phyloP scores from a whole-genome alignment of 1,284 basidiomycete species.

The Rhodotorula sp. region DNA sequence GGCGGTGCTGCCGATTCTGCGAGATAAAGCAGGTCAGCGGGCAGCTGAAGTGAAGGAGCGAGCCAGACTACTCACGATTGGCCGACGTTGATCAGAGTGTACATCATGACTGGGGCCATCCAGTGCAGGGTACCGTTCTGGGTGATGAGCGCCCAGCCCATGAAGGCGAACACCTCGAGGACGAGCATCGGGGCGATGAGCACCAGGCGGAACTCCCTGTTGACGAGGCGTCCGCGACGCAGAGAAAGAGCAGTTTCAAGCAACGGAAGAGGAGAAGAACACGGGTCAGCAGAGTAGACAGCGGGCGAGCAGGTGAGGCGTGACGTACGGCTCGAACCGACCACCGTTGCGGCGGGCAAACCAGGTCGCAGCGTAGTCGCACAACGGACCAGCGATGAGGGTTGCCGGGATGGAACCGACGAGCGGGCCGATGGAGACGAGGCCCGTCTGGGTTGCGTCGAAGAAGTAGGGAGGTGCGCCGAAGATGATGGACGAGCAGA shows the following conservation, averaged over 20 bases:
- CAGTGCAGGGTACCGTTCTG: not conserved
- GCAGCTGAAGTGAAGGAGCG: no score
- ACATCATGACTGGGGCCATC: conserved; percentile 19
- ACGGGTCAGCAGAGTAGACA: no score
- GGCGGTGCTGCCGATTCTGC: conserved; percentile 40
- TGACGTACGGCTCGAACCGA: conserved; percentile 53
- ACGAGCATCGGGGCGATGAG: conserved; percentile 56
- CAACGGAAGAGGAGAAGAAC: no score
- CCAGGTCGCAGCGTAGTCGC: conserved; percentile 56
- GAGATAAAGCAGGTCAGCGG: not conserved
- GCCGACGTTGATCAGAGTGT: conserved; percentile 39
- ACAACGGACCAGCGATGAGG: conserved; percentile 53
- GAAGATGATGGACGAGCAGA: conserved; percentile 34
- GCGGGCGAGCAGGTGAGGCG: no score
- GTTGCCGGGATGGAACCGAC: conserved; percentile 50
- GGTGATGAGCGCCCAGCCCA: conserved; percentile 54
- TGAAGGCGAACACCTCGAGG: conserved; percentile 55
- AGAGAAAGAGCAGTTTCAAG: no score
- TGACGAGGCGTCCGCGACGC: no score
- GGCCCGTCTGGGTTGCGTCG: conserved; percentile 41
- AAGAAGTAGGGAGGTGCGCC: conserved; percentile 31
- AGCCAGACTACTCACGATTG: not conserved
- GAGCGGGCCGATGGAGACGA: conserved; percentile 54
- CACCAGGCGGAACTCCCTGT: conserved; percentile 54
- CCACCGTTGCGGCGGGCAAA: conserved; percentile 55